Base-by-base conservation (phyloP, 2,329 filamentous ascomycete genomes). In the Aureobasidium subglaciale region DNA sequence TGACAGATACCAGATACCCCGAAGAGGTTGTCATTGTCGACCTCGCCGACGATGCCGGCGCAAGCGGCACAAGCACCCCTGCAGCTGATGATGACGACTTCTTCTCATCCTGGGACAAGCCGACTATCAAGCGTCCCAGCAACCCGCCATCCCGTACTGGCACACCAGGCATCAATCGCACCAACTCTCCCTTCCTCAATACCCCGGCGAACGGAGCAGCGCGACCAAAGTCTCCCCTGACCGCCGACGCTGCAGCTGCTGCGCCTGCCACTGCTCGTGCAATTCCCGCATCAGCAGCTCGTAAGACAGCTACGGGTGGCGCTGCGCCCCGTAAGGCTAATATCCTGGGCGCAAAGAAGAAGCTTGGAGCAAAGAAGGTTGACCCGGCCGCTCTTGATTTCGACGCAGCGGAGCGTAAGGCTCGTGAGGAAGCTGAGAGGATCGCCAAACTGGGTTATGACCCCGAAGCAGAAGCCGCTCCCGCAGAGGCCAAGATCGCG, bases 81-180 rank as follows among this genome's bases (percentile, higher is more conserved):
- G 87, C 84, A 62, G 90, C 96, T 63, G 79, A 82, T 20, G 85
- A 86, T 18, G 91, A 96, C 67, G 93, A 97, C 70, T 99, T 99
- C 78, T 99, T 99, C 75, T 96, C 92, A 9, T 96, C 90, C 0
- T 99, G 92, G 93, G 93, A 97, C 68, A 96, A 97, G 76, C 93
- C 93, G 20, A 83, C 90, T 4, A 95, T 99, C 74, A 99, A 97
- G 79, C 85, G 90, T 64, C 92, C 92, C 32, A 96, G 90, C 61
- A 95, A 95, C 62, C 92, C 93, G 15, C 82, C 93, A 40, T 96
- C 92, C 34, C 86, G 93, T 67, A 93, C 89, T 40, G 85, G 84
- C 50, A 97, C 93, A 2, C 92, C 92, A 13, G 38, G 43, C 10
- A 80, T 88, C 63, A 86, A 86, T 65, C 86, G 91, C 63, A 91